Base-by-base conservation (phyloP, 257 asterid species). In the Linderniella brevidens region DNA sequence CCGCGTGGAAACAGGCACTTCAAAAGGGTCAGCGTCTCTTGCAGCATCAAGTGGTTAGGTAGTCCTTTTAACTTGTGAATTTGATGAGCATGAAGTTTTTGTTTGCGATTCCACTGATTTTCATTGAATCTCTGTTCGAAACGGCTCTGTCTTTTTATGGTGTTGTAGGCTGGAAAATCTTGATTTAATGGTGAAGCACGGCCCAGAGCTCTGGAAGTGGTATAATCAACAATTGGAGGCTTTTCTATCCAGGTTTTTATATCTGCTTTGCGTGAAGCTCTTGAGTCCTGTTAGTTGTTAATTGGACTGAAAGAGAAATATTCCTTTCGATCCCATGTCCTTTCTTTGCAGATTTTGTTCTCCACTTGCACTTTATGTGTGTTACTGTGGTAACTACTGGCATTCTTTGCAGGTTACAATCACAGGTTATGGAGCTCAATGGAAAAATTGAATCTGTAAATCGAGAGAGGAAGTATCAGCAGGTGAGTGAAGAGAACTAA, bases 21-120 rank as follows among this genome's bases (percentile, higher is more conserved):
- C 92, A 73, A 65, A 85, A 82, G 64, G 86, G 86, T 63, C 99
- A 85, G 63, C 78, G 94, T 17, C 67, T 90, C 62, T 64, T 90
- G 76, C 94, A 81, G 72, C 99, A 90, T 70, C 96, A 90, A 75
- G 96, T 79, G 49, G 69, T 85, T 68, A 81, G 96, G 99, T 85
- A 42, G 17, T 40, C 11, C 12, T 7, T 12, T 19, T 32, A 44
- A 50, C 44, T 50, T 50, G 61, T 61, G 42, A 41, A 49, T 51
- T 47, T 35, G 38, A 3, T 41, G 49, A 19, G 3, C 43, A 39
- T 16, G 19, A 11, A 12, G 19, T 44, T 40, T 38, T 12, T 18
- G n/a, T 29, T 25, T 3, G 32, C 32, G 32, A 25, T 25, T 25
- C 32, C 6, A 2, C 32, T 25, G 32, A 3, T 25, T 25, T 25